Evolutionary conservation across 1,284 basidiomycete species (phyloP).

Genomic region (Papiliotrema fonsecae): DNA sequence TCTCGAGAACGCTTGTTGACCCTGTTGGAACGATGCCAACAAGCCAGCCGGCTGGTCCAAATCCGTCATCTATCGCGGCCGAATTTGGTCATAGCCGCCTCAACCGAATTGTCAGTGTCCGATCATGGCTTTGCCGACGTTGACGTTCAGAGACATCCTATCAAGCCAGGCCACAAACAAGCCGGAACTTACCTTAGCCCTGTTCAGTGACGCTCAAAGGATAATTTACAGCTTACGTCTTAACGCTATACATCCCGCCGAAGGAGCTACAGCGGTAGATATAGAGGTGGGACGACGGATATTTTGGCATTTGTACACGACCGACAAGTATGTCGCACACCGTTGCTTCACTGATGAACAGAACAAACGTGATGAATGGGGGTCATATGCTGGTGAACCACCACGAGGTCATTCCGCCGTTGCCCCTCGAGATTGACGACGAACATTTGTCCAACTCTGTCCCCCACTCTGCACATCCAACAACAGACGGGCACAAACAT

Average conservation of each 20-base stretch:
- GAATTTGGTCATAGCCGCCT: slow-evolving; percentile 13
- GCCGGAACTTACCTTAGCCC: slow-evolving; percentile 11
- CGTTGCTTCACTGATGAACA: slow-evolving; percentile 6
- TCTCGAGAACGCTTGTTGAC: slow-evolving; percentile 14
- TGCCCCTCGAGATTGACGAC: slow-evolving; percentile 31
- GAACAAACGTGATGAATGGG: slow-evolving; percentile 25
- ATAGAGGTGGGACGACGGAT: slow-evolving; percentile 19
- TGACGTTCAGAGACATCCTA: slow-evolving; percentile 9
- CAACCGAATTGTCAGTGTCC: slow-evolving; percentile 13
- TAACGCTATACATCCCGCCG: slow-evolving; percentile 4
- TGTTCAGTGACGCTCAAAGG: slow-evolving; percentile 19
- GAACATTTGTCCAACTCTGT: slow-evolving; percentile 22
- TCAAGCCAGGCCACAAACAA: slow-evolving; percentile 18
- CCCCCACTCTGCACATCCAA: slow-evolving; percentile 4
- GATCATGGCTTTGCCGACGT: background rate
- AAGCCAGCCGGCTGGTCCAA: slow-evolving; percentile 17
- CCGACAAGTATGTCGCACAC: slow-evolving; percentile 20
- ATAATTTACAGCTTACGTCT: slow-evolving; percentile 20
- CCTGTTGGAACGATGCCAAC: slow-evolving; percentile 18
- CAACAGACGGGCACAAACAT: background rate
- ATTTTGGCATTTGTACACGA: slow-evolving; percentile 28
- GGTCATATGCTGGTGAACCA: slow-evolving; percentile 20
- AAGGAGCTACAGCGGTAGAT: slow-evolving; percentile 11
- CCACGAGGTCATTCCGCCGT: slow-evolving; percentile 22
- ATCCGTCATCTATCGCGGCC: slow-evolving; percentile 16